phyloP scores from a whole-genome alignment of 345 rosid species.

The Orychophragmus violaceus region DNA sequence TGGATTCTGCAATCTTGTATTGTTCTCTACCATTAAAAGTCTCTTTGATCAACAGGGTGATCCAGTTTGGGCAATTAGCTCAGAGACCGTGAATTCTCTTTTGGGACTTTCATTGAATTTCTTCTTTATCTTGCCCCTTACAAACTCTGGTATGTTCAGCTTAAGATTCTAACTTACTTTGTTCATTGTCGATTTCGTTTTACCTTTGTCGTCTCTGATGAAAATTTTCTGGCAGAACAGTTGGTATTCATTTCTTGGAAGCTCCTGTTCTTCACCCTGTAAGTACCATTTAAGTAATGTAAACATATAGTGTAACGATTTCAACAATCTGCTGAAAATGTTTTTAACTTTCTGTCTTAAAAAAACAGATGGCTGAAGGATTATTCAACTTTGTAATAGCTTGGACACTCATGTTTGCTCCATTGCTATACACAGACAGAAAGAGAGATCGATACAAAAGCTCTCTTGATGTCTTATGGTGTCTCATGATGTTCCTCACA shows the following conservation, averaged over 20 bases:
- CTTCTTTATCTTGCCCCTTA: slow-evolving; percentile 82
- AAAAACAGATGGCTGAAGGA: slow-evolving; percentile 74
- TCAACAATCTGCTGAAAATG: background rate
- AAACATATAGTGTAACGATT: background rate
- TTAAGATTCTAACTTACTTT: background rate
- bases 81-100: slow-evolving; percentile 65
- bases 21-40: background rate
- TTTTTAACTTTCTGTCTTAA: background rate
- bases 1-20: background rate
- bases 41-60: slow-evolving; percentile 54
- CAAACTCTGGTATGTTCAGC: slow-evolving; percentile 52
- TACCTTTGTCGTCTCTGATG: background rate
- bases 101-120: slow-evolving; percentile 81
- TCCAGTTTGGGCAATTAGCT: slow-evolving; percentile 86
- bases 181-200: background rate
- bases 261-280: slow-evolving; percentile 92
- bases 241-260: slow-evolving; percentile 56
- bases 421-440: slow-evolving; percentile 72
- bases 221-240: slow-evolving; percentile 61
- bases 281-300: slow-evolving; percentile 16
- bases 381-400: slow-evolving; percentile 90
- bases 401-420: slow-evolving; percentile 99
- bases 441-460: slow-evolving; percentile 71
- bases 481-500: slow-evolving; percentile 93
- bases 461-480: slow-evolving; percentile 75